Percentiles rank a stretch among this genome's conserved stretches.
phyloP scores from a whole-genome alignment of 2,329 filamentous ascomycete species.

The Anthostomella pinea region DNA sequence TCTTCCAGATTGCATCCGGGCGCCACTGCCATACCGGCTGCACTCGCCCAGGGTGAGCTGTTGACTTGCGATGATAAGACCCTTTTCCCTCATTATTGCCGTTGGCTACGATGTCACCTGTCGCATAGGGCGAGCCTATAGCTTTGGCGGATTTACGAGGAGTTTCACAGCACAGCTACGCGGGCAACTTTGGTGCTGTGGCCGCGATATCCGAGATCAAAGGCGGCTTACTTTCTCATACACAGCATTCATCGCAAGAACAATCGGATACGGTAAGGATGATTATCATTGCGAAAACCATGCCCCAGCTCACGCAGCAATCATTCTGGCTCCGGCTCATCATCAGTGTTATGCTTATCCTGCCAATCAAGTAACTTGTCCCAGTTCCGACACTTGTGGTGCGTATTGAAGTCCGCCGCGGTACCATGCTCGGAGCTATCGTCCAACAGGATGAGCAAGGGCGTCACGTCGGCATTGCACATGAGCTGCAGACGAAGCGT shows the following conservation, averaged over 20 bases:
- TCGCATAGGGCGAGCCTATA: constrained; percentile 22
- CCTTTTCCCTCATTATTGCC: constrained; percentile 29
- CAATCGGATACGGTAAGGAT: too few relatives aligned
- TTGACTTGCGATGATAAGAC: constrained; percentile 27
- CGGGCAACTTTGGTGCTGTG: constrained; percentile 27
- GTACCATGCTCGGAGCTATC: background rate
- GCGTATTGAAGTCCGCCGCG: constrained; percentile 8
- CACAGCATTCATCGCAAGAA: too few relatives aligned
- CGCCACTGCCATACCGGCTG: constrained; percentile 37
- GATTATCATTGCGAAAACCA: too few relatives aligned
- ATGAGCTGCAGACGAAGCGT: constrained; percentile 8
- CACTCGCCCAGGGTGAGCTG: constrained; percentile 29
- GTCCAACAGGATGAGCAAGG: constrained; percentile 1
- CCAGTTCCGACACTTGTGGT: constrained; percentile 7
- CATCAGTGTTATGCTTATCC: too few relatives aligned
- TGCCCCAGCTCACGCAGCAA: too few relatives aligned
- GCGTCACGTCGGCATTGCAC: constrained; percentile 7
- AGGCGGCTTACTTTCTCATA: too few relatives aligned
- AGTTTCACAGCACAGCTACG: constrained; percentile 30
- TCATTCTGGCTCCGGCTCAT: too few relatives aligned
- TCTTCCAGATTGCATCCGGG: constrained; percentile 40
- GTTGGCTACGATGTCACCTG: constrained; percentile 29
- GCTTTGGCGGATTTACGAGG: constrained; percentile 22
- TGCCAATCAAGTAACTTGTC: constrained; percentile 3
- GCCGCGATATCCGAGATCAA: constrained; percentile 24